These are phyloP conservation scores for Zoysia japonica DNA, from an alignment of 176 grass and related monocot genomes.

Conservation along the genomic window DNA sequence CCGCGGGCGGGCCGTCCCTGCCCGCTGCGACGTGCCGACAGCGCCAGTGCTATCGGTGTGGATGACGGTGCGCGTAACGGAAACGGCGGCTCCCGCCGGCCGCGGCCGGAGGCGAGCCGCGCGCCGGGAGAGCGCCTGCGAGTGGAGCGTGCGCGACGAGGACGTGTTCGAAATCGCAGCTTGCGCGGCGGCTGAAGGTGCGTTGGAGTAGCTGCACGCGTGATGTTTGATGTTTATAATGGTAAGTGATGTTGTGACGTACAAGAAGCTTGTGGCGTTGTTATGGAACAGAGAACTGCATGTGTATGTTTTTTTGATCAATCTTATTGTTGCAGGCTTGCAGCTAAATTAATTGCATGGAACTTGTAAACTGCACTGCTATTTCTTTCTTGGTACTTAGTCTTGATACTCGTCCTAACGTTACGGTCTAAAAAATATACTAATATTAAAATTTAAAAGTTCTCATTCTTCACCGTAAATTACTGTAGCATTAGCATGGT, in stretches of 20 bases:
- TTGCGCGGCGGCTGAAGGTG: conserved; percentile 21
- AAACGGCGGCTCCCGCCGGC: neutral
- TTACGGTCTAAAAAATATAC: too few species aligned
- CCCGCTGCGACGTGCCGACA: neutral
- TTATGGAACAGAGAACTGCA: neutral
- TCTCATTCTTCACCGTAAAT: too few species aligned
- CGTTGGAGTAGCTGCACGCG: conserved; percentile 23
- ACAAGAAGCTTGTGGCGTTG: neutral
- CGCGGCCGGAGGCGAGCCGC: neutral
- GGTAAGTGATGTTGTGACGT: neutral
- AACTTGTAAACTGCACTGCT: too few species aligned
- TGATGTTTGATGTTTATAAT: neutral
- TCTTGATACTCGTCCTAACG: too few species aligned
- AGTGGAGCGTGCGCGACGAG: conserved; percentile 12
- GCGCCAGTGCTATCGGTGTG: conserved; percentile 25
- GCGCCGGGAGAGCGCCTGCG: neutral
- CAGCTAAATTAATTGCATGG: too few species aligned
- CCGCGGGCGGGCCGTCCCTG: neutral
- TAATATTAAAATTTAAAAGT: too few species aligned
- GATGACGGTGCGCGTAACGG: conserved; percentile 35
- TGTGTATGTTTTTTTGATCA: too few species aligned
- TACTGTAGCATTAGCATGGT: too few species aligned
- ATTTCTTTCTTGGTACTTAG: too few species aligned
- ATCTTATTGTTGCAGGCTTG: too few species aligned
- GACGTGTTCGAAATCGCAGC: conserved; percentile 17